A percentile compares a stretch with the other conserved stretches of the same genome.
Conservation (phyloP, 306 rosid genomes). For the Geum urbanum region DNA sequence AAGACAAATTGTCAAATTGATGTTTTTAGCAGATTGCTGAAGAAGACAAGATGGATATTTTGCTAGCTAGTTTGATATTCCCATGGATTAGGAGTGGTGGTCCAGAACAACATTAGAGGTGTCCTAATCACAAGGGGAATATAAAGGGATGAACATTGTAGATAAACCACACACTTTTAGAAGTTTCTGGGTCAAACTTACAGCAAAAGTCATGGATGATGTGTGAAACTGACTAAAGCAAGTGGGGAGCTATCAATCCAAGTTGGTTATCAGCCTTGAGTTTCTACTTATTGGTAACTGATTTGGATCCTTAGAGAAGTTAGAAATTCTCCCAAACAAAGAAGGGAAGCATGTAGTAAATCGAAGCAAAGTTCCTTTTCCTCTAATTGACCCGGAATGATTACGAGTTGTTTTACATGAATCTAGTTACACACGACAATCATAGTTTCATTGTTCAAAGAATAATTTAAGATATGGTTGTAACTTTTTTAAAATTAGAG, state of each 20-base stretch:
- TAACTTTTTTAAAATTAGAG: no score
- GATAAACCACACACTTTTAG: neutral
- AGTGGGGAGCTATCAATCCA: neutral
- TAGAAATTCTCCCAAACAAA: no score
- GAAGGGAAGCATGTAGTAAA: no score
- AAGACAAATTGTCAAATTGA: neutral
- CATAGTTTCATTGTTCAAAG: no score
- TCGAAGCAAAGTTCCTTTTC: no score
- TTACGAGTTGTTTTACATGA: no score
- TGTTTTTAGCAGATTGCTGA: neutral
- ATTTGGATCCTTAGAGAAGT: no score
- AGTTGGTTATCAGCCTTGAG: neutral
- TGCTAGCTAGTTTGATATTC: neutral
- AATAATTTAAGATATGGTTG: no score
- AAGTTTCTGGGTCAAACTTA: neutral
- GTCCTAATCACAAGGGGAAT: neutral
- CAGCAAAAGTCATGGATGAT: neutral
- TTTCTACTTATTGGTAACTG: no score
- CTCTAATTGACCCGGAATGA: no score
- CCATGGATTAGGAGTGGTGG: slow-evolving; percentile 16
- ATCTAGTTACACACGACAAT: no score
- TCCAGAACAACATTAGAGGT: neutral
- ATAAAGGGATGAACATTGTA: neutral
- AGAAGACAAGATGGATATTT: slow-evolving; percentile 4
- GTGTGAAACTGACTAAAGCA: neutral